Conservation (phyloP, 371 early-diverging fungal genomes). For the Vairimorpha apis region DNA sequence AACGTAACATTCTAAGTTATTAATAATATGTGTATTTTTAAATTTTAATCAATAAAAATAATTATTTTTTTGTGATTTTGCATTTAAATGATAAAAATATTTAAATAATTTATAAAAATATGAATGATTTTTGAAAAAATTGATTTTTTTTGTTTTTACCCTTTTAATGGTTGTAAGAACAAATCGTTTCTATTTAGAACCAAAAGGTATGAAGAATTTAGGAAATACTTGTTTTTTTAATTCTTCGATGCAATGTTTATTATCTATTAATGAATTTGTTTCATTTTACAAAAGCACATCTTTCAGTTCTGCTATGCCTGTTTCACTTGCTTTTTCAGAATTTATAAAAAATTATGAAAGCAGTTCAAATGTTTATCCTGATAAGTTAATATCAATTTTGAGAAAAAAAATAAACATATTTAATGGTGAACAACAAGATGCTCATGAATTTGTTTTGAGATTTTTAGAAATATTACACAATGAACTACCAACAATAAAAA, state of each 20-base stretch:
- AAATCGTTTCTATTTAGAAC: conserved; percentile 14
- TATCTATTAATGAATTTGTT: conserved; percentile 36
- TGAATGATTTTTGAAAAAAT: too few relatives aligned
- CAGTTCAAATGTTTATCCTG: conserved; percentile 29
- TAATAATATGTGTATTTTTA: too few relatives aligned
- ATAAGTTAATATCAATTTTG: conserved; percentile 31
- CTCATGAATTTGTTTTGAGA: conserved; percentile 51
- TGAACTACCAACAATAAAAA: conserved; percentile 27
- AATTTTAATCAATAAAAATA: too few relatives aligned
- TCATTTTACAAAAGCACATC: conserved; percentile 20
- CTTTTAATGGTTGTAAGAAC: conserved; percentile 33
- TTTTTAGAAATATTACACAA: conserved; percentile 39
- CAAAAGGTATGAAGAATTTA: conserved; percentile 50
- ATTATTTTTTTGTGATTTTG: too few relatives aligned
- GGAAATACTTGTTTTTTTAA: conserved; percentile 61
- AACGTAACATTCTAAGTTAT: too few relatives aligned
- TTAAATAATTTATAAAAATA: too few relatives aligned
- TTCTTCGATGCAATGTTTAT: conserved; percentile 52
- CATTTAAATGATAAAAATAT: too few relatives aligned
- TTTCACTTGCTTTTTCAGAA: conserved; percentile 47
- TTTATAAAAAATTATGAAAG: conserved; percentile 49
- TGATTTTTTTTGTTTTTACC: background rate
- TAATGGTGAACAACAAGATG: conserved; percentile 57
- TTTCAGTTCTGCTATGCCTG: conserved; percentile 25
- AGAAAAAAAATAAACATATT: conserved; percentile 46